A percentile compares a stretch with the other conserved stretches of the same genome.
These are phyloP conservation scores for Psilocybe sp. DNA, from an alignment of 768 basidiomycete genomes.

Conservation along the genomic window DNA sequence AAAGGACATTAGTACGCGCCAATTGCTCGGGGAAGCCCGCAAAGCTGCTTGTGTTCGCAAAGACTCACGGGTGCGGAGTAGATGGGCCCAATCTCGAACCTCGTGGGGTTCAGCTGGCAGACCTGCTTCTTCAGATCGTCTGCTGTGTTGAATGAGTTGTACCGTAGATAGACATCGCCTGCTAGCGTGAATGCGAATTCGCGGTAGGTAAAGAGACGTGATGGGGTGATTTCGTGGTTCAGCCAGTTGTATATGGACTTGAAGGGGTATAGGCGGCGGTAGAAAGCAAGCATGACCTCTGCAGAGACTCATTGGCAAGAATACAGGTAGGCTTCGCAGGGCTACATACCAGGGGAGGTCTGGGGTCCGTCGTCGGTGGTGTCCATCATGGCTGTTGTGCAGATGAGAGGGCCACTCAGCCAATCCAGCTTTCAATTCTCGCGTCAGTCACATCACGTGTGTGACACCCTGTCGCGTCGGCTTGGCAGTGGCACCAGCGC, in stretches of 20 bases:
- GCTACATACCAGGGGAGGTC: slow-evolving; percentile 19
- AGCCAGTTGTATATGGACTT: slow-evolving; percentile 93
- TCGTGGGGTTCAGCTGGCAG: slow-evolving; percentile 78
- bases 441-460: slow-evolving; percentile 20
- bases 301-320: not conserved
- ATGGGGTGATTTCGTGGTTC: slow-evolving; percentile 82
- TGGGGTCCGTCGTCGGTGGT: slow-evolving; percentile 3
- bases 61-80: slow-evolving; percentile 79
- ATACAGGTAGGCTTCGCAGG: no score
- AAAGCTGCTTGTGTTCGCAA: not conserved
- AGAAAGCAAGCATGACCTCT: slow-evolving; percentile 67
- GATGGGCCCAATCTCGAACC: slow-evolving; percentile 96
- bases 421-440: not conserved
- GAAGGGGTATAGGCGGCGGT: slow-evolving; percentile 91
- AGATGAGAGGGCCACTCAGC: not conserved
- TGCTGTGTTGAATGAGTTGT: slow-evolving; percentile 81
- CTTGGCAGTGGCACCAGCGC: no score
- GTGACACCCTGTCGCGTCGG: no score
- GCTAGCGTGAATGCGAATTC: slow-evolving; percentile 94
- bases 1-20: not conserved
- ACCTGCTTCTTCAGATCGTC: slow-evolving; percentile 94
- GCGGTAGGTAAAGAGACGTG: slow-evolving; percentile 84
- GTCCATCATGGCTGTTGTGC: not conserved
- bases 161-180: slow-evolving; percentile 90
- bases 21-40: not conserved